Percentiles rank a stretch among this genome's conserved stretches.
Conservation (phyloP, 1,284 basidiomycete genomes). For the Irpex sp. region DNA sequence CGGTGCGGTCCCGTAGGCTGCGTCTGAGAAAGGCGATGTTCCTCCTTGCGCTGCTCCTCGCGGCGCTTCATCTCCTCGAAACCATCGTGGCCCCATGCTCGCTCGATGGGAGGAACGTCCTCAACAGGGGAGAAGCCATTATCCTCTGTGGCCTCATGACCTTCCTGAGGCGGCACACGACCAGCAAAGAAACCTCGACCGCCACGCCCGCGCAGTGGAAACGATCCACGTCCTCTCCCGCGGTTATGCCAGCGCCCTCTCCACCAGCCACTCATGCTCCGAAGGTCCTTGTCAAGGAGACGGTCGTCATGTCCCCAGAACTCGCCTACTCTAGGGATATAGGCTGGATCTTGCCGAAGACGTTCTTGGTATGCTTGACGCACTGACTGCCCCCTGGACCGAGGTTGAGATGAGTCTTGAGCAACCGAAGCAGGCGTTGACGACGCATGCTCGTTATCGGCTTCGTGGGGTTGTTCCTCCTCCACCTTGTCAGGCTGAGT, state of each 20-base stretch:
- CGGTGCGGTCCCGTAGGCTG: slow-evolving; percentile 26
- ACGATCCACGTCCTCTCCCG: slow-evolving; percentile 51
- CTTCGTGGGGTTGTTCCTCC: slow-evolving; percentile 10
- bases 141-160: slow-evolving; percentile 13
- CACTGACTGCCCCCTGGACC: slow-evolving; percentile 49
- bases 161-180: slow-evolving; percentile 3
- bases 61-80: slow-evolving; percentile 77
- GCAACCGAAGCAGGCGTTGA: slow-evolving; percentile 18
- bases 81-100: slow-evolving; percentile 74
- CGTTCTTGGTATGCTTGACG: slow-evolving; percentile 75
- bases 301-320: slow-evolving; percentile 93
- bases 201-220: slow-evolving; percentile 47
- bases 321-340: slow-evolving; percentile 79
- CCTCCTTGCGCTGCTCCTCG: slow-evolving; percentile 65
- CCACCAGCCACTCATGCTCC: slow-evolving; percentile 79
- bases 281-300: slow-evolving; percentile 65
- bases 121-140: slow-evolving; percentile 9
- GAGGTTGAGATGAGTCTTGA: slow-evolving; percentile 20
- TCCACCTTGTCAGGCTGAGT: slow-evolving; percentile 9
- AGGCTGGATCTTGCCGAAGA: slow-evolving; percentile 76
- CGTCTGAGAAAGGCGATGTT: slow-evolving; percentile 38
- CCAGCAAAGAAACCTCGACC: slow-evolving; percentile 34
- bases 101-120: slow-evolving; percentile 54
- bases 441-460: slow-evolving; percentile 24
- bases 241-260: slow-evolving; percentile 69